Conservation (phyloP, 2,329 filamentous ascomycete genomes). For the Colletotrichum godetiae region DNA sequence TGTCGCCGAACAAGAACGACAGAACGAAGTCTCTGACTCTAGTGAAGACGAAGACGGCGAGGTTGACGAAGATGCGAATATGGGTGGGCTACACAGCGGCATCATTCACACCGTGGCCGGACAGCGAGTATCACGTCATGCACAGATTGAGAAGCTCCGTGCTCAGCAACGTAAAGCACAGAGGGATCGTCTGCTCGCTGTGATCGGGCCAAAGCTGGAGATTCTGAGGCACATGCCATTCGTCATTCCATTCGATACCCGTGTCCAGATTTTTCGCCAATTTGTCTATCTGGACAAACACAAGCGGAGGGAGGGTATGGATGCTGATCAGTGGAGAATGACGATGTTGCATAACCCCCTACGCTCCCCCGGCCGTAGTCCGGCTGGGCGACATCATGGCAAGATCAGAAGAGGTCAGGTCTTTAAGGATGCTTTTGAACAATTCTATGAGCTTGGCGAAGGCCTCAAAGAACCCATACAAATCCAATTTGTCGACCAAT, state of each 20-base stretch:
- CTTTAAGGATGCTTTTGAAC: constrained; percentile 86
- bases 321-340: constrained; percentile 53
- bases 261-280: constrained; percentile 92
- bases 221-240: constrained; percentile 97
- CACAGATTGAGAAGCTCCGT: constrained; percentile 72
- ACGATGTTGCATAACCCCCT: constrained; percentile 36
- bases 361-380: constrained; percentile 45
- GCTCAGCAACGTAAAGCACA: constrained; percentile 74
- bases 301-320: constrained; percentile 73
- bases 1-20: constrained; percentile 86
- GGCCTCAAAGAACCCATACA: constrained; percentile 94
- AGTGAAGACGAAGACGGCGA: constrained; percentile 46
- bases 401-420: constrained; percentile 81
- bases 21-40: constrained; percentile 61
- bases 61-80: constrained; percentile 41
- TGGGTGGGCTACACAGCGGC: constrained; percentile 22
- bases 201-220: constrained; percentile 87
- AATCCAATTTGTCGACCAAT: constrained; percentile 95
- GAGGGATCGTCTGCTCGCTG: constrained; percentile 78
- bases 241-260: constrained; percentile 90
- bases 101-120: constrained; percentile 56
- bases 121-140: constrained; percentile 70
- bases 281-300: constrained; percentile 89
- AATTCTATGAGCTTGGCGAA: constrained; percentile 85
- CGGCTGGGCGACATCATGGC: constrained; percentile 75